A percentile compares a stretch with the other conserved stretches of the same genome.
These are phyloP conservation scores for Lathyrus aphaca DNA, from an alignment of 306 rosid genomes.

Conservation along the genomic window DNA sequence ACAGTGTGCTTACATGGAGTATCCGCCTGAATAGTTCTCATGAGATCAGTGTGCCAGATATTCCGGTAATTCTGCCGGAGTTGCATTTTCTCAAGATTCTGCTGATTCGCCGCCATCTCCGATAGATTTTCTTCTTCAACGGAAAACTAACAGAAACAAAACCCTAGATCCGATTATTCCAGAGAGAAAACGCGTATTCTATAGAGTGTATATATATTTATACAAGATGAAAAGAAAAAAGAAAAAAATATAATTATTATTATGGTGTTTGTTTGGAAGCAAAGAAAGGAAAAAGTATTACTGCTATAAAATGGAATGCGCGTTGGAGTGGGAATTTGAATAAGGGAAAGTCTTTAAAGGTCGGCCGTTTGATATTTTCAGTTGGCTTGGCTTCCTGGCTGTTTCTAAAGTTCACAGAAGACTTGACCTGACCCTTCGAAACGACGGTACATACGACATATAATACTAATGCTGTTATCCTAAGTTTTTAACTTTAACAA, in stretches of 20 bases:
- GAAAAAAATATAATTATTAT: background rate
- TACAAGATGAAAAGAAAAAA: background rate
- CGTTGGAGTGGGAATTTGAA: too few species aligned
- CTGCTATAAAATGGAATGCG: too few species aligned
- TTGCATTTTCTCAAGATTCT: constrained; percentile 74
- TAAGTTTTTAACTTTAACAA: too few species aligned
- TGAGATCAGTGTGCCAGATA: constrained; percentile 82
- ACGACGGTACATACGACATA: too few species aligned
- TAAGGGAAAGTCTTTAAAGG: too few species aligned
- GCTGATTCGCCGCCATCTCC: constrained; percentile 67
- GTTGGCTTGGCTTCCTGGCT: too few species aligned
- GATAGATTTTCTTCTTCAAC: background rate
- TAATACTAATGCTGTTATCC: too few species aligned
- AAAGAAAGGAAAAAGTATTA: too few species aligned
- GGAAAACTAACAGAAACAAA: background rate
- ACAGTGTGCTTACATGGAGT: constrained; percentile 59
- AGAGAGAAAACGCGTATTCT: background rate
- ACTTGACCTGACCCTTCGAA: too few species aligned
- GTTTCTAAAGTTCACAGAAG: too few species aligned
- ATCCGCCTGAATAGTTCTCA: constrained; percentile 65
- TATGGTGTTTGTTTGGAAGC: too few species aligned
- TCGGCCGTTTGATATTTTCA: too few species aligned
- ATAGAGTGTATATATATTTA: background rate
- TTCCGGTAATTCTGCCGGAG: constrained; percentile 76
- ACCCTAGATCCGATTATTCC: constrained; percentile 23